A percentile compares a stretch with the other conserved stretches of the same genome.
Conservation (phyloP, 2,329 filamentous ascomycete genomes). For the Phoma sp. region DNA sequence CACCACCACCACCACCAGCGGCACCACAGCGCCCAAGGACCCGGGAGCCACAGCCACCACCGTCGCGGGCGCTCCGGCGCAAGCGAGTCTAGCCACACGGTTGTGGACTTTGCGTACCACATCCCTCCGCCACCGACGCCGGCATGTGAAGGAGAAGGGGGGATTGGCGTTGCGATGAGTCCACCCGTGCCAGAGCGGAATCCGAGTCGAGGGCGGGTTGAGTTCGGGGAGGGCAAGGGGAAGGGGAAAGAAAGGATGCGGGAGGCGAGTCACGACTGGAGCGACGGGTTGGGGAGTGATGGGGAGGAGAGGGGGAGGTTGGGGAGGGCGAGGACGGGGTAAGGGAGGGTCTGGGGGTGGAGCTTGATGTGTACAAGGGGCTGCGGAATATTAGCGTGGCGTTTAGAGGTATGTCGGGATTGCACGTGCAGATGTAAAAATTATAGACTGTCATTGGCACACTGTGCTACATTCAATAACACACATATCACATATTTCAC, state of each 20-base stretch:
- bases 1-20: not conserved
- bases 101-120: conserved; percentile 1
- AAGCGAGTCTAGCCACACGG: not conserved
- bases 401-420: no score
- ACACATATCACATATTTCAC: no score
- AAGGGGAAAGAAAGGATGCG: not conserved
- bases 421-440: no score
- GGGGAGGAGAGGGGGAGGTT: not conserved
- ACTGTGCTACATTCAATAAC: no score
- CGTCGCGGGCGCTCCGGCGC: not conserved
- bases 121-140: not conserved
- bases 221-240: not conserved
- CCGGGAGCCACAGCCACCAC: not conserved
- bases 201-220: not conserved
- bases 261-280: not conserved
- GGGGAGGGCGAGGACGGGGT: conserved; percentile 1
- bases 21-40: no score
- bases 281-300: not conserved
- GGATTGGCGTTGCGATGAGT: conserved; percentile 1
- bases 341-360: not conserved
- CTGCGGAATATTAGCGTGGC: no score
- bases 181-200: not conserved
- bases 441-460: no score
- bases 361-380: no score
- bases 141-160: no score